A percentile compares a stretch with the other conserved stretches of the same genome.
These are phyloP conservation scores for Dipodascopsis uninucleata DNA, from an alignment of 805 yeast genomes.

Conservation along the genomic window DNA sequence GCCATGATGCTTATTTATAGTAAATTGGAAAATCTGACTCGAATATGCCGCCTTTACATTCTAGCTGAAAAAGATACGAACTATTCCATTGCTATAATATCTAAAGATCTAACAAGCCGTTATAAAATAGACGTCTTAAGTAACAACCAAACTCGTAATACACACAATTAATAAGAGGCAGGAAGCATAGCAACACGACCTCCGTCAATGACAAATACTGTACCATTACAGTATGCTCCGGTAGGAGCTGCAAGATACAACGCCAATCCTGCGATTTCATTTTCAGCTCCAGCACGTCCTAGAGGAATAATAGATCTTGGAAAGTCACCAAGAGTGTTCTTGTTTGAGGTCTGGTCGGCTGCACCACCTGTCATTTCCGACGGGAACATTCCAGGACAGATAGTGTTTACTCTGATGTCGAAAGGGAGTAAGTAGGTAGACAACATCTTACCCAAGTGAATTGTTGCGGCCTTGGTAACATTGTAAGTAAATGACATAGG, in stretches of 20 bases:
- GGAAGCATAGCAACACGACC: slow-evolving; percentile 44
- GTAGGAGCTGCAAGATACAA: slow-evolving; percentile 66
- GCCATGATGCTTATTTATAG: no score
- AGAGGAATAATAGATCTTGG: slow-evolving; percentile 47
- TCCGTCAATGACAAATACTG: slow-evolving; percentile 66
- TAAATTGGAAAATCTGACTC: no score
- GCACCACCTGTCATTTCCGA: slow-evolving; percentile 49
- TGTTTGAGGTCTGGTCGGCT: slow-evolving; percentile 42
- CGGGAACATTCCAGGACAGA: slow-evolving; percentile 63
- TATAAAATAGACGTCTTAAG: no score
- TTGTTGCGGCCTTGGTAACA: slow-evolving; percentile 28
- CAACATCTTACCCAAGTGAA: slow-evolving; percentile 26
- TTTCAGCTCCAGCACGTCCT: slow-evolving; percentile 61
- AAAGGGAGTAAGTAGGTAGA: slow-evolving; percentile 23
- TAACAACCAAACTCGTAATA: no score
- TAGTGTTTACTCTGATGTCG: slow-evolving; percentile 55
- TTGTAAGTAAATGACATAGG: slow-evolving; percentile 24
- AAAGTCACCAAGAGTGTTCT: slow-evolving; percentile 36
- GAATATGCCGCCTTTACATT: no score
- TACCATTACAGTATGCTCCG: slow-evolving; percentile 61
- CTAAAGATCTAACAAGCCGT: not conserved
- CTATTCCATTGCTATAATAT: not conserved
- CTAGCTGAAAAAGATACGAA: no score
- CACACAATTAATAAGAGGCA: slow-evolving; percentile 14
- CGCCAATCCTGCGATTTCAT: slow-evolving; percentile 67